phyloP scores from a whole-genome alignment of 2,329 filamentous ascomycete species.

The Fusarium scirpi region DNA sequence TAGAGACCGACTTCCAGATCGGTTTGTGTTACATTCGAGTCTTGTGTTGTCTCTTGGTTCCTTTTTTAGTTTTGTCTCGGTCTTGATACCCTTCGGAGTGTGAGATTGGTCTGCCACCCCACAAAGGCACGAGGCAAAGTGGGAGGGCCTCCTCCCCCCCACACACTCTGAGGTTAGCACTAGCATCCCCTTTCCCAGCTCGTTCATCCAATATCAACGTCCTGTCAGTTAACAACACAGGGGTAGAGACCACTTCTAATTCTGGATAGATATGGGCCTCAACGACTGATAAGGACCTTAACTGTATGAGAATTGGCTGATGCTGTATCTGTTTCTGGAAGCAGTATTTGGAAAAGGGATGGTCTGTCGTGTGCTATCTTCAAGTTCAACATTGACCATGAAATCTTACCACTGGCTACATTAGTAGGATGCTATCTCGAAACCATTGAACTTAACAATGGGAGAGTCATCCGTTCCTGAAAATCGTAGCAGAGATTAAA shows the following conservation, averaged over 20 bases:
- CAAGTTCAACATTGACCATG: not conserved
- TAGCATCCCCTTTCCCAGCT: slow-evolving; percentile 28
- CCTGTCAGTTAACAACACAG: not conserved
- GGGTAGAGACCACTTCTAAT: not conserved
- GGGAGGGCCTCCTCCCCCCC: slow-evolving; percentile 21
- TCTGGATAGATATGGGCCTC: not conserved
- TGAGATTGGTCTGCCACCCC: slow-evolving; percentile 33
- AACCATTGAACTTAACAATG: not conserved
- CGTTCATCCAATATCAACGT: slow-evolving; percentile 1
- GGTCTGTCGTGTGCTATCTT: not conserved
- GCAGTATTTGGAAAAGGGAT: not conserved
- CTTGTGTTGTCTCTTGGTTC: slow-evolving; percentile 9
- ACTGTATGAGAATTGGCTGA: not conserved
- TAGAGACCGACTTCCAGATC: slow-evolving; percentile 5
- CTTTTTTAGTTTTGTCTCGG: slow-evolving; percentile 38
- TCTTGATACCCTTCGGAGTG: slow-evolving; percentile 39
- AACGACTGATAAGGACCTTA: not conserved
- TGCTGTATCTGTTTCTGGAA: not conserved
- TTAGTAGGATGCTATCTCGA: not conserved
- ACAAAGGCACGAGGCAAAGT: slow-evolving; percentile 29
- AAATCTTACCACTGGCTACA: not conserved
- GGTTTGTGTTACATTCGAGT: slow-evolving; percentile 2
- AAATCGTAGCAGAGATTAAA: not conserved
- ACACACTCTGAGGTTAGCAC: slow-evolving; percentile 12
- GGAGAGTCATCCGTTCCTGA: not conserved